These are phyloP conservation scores for Hyaloperonospora brassicae DNA, from an alignment of 352 stramenopile species.

Conservation along the genomic window DNA sequence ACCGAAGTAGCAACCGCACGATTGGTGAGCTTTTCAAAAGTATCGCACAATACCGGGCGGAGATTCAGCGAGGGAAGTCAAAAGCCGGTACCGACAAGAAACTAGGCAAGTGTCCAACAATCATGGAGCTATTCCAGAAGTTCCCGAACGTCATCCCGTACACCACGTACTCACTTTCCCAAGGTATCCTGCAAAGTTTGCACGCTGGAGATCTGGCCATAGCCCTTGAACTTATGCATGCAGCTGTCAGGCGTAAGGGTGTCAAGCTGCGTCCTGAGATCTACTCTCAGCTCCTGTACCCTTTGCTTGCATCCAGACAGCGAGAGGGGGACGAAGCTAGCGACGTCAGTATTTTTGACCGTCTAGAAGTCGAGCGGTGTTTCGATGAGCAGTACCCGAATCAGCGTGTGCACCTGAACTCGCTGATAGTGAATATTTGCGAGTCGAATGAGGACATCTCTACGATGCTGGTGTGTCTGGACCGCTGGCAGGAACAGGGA, in stretches of 20 bases:
- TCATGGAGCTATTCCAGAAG: slow-evolving; percentile 43
- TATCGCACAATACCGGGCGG: slow-evolving; percentile 41
- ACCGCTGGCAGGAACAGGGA: slow-evolving; percentile 47
- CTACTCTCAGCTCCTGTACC: slow-evolving; percentile 58
- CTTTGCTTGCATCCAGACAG: slow-evolving; percentile 35
- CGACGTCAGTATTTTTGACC: slow-evolving; percentile 35
- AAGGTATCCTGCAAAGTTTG: slow-evolving; percentile 43
- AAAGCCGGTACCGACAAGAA: slow-evolving; percentile 19
- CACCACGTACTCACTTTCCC: slow-evolving; percentile 40
- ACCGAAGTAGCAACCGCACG: slow-evolving; percentile 33
- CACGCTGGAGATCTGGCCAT: slow-evolving; percentile 36
- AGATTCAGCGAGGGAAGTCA: slow-evolving; percentile 1
- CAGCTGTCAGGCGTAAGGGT: slow-evolving; percentile 32
- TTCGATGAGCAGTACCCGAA: slow-evolving; percentile 44
- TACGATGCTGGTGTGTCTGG: slow-evolving; percentile 49
- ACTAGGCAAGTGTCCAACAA: slow-evolving; percentile 40
- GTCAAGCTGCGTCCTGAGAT: slow-evolving; percentile 45
- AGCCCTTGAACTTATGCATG: slow-evolving; percentile 40
- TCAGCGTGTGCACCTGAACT: slow-evolving; percentile 34
- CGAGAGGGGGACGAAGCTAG: slow-evolving; percentile 20
- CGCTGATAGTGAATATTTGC: slow-evolving; percentile 61
- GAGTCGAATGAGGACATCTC: slow-evolving; percentile 54
- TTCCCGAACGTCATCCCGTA: slow-evolving; percentile 51
- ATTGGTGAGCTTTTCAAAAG: slow-evolving; percentile 46
- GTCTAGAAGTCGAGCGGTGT: slow-evolving; percentile 48